Evolutionary conservation across 108 stramenopile genomes (phyloP).

Genomic region (Nitzschia sp.): DNA sequence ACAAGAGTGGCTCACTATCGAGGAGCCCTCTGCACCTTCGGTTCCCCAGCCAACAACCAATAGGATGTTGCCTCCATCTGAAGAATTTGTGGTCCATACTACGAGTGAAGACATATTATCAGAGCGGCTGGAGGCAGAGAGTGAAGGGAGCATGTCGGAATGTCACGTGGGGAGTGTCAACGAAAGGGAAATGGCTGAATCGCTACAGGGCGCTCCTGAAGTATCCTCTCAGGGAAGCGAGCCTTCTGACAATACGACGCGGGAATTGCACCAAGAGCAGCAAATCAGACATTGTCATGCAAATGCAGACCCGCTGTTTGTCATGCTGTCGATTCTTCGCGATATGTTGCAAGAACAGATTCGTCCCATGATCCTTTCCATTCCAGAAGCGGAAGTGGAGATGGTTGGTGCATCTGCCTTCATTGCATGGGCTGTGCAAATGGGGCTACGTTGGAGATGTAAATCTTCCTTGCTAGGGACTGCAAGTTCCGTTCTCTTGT

Average conservation of each 20-base stretch:
- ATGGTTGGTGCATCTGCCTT: slow-evolving; percentile 14
- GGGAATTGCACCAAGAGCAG: too few species aligned
- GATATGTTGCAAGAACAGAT: slow-evolving; percentile 16
- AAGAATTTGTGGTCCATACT: not conserved
- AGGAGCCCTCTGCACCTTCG: not conserved
- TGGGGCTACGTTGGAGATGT: not conserved
- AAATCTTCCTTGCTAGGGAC: not conserved
- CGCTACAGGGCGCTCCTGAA: too few species aligned
- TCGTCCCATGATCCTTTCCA: slow-evolving; percentile 6
- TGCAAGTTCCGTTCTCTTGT: not conserved
- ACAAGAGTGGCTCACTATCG: slow-evolving; percentile 32
- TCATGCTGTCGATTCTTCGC: slow-evolving; percentile 20
- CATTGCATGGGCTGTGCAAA: slow-evolving; percentile 9
- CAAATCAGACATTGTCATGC: too few species aligned
- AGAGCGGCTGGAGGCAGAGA: slow-evolving; percentile 8
- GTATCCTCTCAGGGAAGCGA: too few species aligned
- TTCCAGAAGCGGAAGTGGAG: slow-evolving; percentile 26
- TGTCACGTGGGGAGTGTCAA: not conserved
- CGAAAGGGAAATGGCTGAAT: too few species aligned
- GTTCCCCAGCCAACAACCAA: not conserved
- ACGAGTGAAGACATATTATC: not conserved
- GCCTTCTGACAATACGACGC: too few species aligned
- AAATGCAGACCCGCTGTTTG: slow-evolving; percentile 9
- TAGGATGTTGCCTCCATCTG: not conserved
- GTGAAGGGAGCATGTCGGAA: slow-evolving; percentile 13